Conservation (phyloP, 257 asterid species). For the Pogostemon cablin region DNA sequence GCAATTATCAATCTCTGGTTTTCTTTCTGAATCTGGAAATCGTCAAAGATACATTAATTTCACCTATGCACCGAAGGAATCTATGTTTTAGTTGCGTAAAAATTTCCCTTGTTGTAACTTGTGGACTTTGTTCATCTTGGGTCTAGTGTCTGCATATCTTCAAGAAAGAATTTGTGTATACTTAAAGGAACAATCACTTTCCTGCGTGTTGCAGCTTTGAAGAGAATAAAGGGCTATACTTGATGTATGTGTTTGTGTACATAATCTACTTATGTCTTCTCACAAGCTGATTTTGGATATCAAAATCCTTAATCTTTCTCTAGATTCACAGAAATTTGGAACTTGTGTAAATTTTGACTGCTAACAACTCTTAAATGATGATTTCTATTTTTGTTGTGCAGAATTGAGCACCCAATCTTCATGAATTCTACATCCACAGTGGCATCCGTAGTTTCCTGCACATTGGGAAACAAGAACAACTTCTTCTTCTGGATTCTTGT, state of each 20-base stretch:
- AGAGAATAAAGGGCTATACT: constrained; percentile 1
- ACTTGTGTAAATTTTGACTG: constrained; percentile 3
- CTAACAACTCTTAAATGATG: constrained; percentile 12
- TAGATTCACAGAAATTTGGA: background rate
- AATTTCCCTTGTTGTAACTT: background rate
- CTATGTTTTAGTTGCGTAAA: background rate
- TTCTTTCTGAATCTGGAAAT: background rate
- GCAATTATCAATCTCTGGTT: background rate
- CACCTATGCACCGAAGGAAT: constrained; percentile 6
- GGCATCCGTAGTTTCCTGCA: constrained; percentile 45
- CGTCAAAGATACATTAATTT: constrained; percentile 3
- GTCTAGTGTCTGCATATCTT: constrained; percentile 6
- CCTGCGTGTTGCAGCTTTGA: constrained; percentile 2
- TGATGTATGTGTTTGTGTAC: background rate
- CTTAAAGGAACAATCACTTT: background rate
- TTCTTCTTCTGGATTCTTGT: constrained; percentile 60
- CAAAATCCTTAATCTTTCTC: background rate
- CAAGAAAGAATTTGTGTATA: constrained; percentile 10
- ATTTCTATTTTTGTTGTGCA: constrained; percentile 27
- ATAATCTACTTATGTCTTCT: constrained; percentile 1
- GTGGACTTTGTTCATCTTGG: background rate
- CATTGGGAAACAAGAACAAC: constrained; percentile 59
- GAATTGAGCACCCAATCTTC: constrained; percentile 33
- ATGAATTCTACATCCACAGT: constrained; percentile 39
- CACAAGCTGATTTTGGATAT: background rate